These are phyloP conservation scores for Cryphonectria naterciae DNA, from an alignment of 2,329 filamentous ascomycete genomes.

Conservation along the genomic window DNA sequence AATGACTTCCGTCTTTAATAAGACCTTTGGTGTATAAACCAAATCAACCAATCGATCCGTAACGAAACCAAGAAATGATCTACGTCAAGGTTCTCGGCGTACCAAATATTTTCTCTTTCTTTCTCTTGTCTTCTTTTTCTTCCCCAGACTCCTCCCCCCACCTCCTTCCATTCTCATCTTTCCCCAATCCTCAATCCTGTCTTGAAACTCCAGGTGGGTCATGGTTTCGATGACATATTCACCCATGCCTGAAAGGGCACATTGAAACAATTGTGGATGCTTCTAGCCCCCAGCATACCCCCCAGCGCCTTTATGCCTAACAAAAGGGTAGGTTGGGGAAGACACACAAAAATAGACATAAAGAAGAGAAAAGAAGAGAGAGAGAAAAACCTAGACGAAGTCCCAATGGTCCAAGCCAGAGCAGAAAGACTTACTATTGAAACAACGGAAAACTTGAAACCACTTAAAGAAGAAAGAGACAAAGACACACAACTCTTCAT, in stretches of 20 bases:
- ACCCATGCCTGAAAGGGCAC: neutral
- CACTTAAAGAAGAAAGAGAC: neutral
- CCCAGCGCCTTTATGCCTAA: too few relatives aligned
- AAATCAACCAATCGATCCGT: neutral
- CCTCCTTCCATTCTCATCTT: neutral
- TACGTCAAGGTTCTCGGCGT: neutral
- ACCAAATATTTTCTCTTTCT: neutral
- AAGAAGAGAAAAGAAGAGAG: neutral
- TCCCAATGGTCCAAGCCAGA: neutral
- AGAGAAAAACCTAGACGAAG: neutral
- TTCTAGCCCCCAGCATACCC: neutral
- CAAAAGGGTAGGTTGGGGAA: neutral
- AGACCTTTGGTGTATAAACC: neutral
- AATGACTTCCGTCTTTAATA: neutral
- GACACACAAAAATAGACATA: neutral
- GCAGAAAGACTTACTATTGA: neutral
- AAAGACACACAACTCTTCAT: neutral
- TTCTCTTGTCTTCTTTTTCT: neutral
- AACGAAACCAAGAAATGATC: neutral
- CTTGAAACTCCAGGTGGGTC: neutral
- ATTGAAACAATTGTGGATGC: neutral
- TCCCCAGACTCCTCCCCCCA: neutral
- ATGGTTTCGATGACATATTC: neutral
- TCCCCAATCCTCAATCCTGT: neutral
- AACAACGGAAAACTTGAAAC: neutral